A percentile compares a stretch with the other conserved stretches of the same genome.
phyloP scores from a whole-genome alignment of 352 stramenopile species.

The Phytophthora aleatoria region DNA sequence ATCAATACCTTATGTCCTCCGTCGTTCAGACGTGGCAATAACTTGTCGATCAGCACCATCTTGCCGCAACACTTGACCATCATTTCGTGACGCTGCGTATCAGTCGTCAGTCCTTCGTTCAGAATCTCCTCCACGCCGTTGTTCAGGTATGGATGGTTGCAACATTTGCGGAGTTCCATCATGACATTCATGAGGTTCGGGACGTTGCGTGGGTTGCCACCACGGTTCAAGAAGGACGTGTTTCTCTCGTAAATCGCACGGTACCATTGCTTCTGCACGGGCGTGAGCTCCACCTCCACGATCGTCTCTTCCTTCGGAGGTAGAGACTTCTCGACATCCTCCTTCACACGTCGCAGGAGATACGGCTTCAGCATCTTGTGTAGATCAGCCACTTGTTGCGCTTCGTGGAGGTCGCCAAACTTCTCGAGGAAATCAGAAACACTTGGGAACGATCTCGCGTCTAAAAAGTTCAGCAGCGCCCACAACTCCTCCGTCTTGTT shows the following conservation, averaged over 20 bases:
- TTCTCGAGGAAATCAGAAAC: constrained; percentile 94
- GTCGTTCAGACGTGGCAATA: constrained; percentile 96
- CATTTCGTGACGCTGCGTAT: constrained; percentile 88
- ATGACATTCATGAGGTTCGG: constrained; percentile 93
- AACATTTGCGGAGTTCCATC: constrained; percentile 93
- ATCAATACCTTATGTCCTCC: constrained; percentile 98
- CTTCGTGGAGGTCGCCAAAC: constrained; percentile 88
- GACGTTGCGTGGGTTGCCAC: constrained; percentile 79
- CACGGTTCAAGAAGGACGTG: constrained; percentile 86
- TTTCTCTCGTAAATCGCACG: constrained; percentile 98
- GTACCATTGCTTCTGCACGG: constrained; percentile 92
- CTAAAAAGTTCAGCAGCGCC: constrained; percentile 99
- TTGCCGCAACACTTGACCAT: constrained; percentile 99
- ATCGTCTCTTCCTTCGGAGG: constrained; percentile 91
- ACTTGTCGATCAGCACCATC: constrained; percentile 99
- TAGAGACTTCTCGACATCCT: constrained; percentile 90
- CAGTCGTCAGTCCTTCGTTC: constrained; percentile 77
- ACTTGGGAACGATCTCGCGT: constrained; percentile 93
- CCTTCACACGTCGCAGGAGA: constrained; percentile 87
- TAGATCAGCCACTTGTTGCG: constrained; percentile 87
- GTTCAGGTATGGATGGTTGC: constrained; percentile 93
- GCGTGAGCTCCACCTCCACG: constrained; percentile 90
- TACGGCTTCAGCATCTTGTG: constrained; percentile 93
- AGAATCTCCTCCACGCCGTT: constrained; percentile 91
- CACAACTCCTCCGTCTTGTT: constrained; percentile 99